Evolutionary conservation across 2,329 filamentous ascomycete genomes (phyloP).

Genomic region (Hypomyces perniciosus): DNA sequence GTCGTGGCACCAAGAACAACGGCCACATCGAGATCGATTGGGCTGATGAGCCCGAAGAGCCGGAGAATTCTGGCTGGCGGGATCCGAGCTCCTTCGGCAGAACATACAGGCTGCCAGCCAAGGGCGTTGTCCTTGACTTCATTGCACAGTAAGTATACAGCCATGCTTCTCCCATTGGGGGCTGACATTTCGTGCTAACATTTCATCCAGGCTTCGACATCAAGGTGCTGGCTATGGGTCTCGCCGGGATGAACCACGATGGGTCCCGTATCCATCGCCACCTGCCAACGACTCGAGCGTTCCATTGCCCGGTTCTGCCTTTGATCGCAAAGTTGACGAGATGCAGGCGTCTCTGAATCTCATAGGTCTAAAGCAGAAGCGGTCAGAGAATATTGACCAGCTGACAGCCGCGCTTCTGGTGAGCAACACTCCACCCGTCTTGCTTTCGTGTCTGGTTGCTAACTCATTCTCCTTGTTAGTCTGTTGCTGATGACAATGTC

Average conservation of each 20-base stretch:
- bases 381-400: slow-evolving; percentile 43
- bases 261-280: slow-evolving; percentile 23
- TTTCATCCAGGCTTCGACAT: slow-evolving; percentile 27
- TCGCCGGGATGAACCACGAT: slow-evolving; percentile 25
- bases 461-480: slow-evolving; percentile 26
- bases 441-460: slow-evolving; percentile 1
- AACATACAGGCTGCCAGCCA: slow-evolving; percentile 57
- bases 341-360: slow-evolving; percentile 63
- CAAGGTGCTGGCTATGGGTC: slow-evolving; percentile 34
- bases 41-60: slow-evolving; percentile 51
- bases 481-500: slow-evolving; percentile 39
- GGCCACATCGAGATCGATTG: slow-evolving; percentile 65
- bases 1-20: slow-evolving; percentile 64
- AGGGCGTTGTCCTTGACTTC: slow-evolving; percentile 66
- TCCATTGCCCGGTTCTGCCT: slow-evolving; percentile 29
- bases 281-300: slow-evolving; percentile 16
- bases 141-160: slow-evolving; percentile 50
- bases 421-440: slow-evolving; percentile 30
- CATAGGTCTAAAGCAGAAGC: slow-evolving; percentile 47
- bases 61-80: slow-evolving; percentile 50
- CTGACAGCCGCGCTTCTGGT: slow-evolving; percentile 59
- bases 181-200: slow-evolving; percentile 5
- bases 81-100: slow-evolving; percentile 57
- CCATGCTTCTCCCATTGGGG: neutral
- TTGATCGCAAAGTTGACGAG: slow-evolving; percentile 48